Base-by-base conservation (phyloP, 768 basidiomycete genomes). In the Agaricus sinodeliciosus region DNA sequence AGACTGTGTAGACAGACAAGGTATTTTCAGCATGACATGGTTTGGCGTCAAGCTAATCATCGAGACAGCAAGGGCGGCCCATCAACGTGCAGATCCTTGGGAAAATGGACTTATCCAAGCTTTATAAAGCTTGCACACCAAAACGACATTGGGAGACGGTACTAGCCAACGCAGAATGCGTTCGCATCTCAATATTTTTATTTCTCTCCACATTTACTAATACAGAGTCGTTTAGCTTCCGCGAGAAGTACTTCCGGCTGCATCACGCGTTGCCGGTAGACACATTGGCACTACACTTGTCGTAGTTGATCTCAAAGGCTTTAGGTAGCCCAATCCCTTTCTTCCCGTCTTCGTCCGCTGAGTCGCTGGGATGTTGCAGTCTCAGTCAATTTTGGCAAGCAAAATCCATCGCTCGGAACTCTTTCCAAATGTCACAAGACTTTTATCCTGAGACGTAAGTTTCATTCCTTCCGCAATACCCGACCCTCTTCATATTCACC, bases 401-500 rank as follows among this genome's bases (percentile, higher is more conserved):
- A 71, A 86, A 83, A 62, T 68, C 74, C 41, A 70, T 88, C n/a
- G 76, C 75, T 19, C 72, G 79, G 45, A 69, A 65, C 46, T 79
- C 82, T 6, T 85, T 89, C 63, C 85, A 87, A 58, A 72, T 89
- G 51, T 87, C 85, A 1, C 87, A 89, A 65, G 84, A 87, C 59
- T 89, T 85, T 65, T 89, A 76, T 57, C 87, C 87, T 1, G 87
- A 90, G 63, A 82, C 83, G 85, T 88, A 5, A 11, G 18, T 36
- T 8, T 5, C 47, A 34, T 4, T 25, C 11, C 31, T 42, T 44
- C 41, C n/a, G 9, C 9, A 26, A 16, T 31, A 47, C 28, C 52
- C 36, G 22, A 51, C n/a, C 22, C 22, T 22, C 22, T 22, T 22
- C 22, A 22, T 26, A 16, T 48, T 42, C 22, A 48, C 31, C 37